Evolutionary conservation across 768 basidiomycete species (phyloP), one percentile per base, ranked within the genome.

Genomic region (Rhizopogon roseolus): DNA sequence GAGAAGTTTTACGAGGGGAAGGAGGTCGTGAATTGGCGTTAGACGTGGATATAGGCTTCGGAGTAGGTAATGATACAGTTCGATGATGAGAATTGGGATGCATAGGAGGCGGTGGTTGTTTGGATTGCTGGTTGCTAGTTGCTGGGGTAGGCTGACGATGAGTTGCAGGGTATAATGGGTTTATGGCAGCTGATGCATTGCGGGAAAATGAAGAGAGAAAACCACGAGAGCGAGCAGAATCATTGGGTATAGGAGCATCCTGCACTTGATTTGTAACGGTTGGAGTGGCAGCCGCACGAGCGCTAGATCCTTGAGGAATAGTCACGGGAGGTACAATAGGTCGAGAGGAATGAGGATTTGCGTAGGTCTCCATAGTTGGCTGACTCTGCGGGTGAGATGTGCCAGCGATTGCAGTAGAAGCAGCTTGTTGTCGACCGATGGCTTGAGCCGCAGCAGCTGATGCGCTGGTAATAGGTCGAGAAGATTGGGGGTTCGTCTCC

Each of bases 41-140:
- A 6, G 28, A 46, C 11, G 55, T 39, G 6, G 60, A 46, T 38
- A 60, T 58, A 45, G 53, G 50, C 5, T 66, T 41, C 41, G 62
- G 43, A 11, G 53, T 55, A 37, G 73, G 76, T 42, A 74, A 51
- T 25, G 75, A 76, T 60, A 61, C 65, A 55, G 69, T 62, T 55
- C 71, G 73, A 28, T 71, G 57, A 53, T 76, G 76, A 42, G 43
- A 40, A 40, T 56, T 50, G 8, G 57, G 52, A 54, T 66, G 70
- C 11, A 41, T 45, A 54, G 64, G 52, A 37, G 53, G 41, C 57
- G 61, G 58, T 52, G 59, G 45, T 22, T 64, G 45, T 22, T 64
- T 56, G 48, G 52, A 54, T n/a, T 60, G 65, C 53, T 59, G 60
- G 9, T 22, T 48, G 46, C 32, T 13, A 50, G 52, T 61, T 41